Base-by-base conservation (phyloP, 768 basidiomycete genomes). In the Leccinum rimulosum region DNA sequence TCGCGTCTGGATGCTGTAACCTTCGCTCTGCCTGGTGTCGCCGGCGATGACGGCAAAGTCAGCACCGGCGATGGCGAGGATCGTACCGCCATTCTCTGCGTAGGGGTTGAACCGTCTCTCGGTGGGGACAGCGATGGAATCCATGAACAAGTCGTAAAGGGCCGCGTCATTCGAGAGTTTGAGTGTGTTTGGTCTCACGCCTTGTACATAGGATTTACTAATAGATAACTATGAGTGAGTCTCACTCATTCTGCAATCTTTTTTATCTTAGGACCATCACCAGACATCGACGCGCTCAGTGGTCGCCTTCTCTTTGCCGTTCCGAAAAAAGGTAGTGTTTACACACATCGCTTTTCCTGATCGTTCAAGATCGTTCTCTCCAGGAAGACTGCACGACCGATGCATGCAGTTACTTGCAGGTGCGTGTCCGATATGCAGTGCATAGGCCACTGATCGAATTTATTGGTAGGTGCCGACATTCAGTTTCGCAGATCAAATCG, bases 1-100 rank as follows among this genome's bases (percentile, higher is more conserved):
- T 73, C 96, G 83, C 60, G 96, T 97, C 80, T 99, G 96, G 74
- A 99, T 99, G 71, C 80, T 91, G 76, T 92, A 98, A n/a, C 96
- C 96, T 72, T 95, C 91, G 64, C 88, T 93, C 78, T 98, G 97
- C 57, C 96, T 80, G 48, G 96, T 99, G 76, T 99, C 96, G 54
- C 95, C 93, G 6, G 97, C 95, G 68, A 98, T 91, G 71, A 98
- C 94, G 60, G 84, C 84, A 74, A 98, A 98, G 73, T 95, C 91
- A 49, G 85, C 83, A 55, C 96, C 97, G 5, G 95, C 93, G 71
- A 98, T 92, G 69, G 92, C 92, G 67, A 99, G 86, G 76, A 98
- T 96, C 19, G 95, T 95, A 28, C 97, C 96, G 31, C 96, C 96
- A 66, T 98, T 98, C 66, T 93, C 86, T 2, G 87, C 81, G 83